Conservation (phyloP, 352 stramenopile genomes). For the Phytopythium vexans region DNA sequence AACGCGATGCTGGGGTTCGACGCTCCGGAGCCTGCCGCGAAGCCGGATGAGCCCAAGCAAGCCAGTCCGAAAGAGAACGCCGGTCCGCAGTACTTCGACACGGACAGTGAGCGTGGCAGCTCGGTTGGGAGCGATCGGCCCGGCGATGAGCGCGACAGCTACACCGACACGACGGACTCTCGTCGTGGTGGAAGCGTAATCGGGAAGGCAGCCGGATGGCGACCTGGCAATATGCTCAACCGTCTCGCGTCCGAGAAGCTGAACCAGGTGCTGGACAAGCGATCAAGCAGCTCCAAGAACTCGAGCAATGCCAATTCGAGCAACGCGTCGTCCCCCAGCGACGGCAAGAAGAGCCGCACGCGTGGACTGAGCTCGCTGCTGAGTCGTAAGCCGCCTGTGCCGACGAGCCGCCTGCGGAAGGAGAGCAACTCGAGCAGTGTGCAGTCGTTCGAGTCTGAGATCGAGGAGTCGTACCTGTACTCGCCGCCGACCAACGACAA, state of each 20-base stretch:
- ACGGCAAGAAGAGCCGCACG: constrained; percentile 23
- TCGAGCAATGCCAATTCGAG: constrained; percentile 10
- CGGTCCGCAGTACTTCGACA: constrained; percentile 42
- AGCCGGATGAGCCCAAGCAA: neutral
- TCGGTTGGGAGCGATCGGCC: constrained; percentile 32
- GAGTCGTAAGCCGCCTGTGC: constrained; percentile 22
- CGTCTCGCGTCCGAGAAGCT: constrained; percentile 18
- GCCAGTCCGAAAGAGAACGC: constrained; percentile 1
- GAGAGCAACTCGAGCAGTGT: constrained; percentile 18
- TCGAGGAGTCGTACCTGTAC: constrained; percentile 31
- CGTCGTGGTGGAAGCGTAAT: constrained; percentile 2
- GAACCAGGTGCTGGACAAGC: constrained; percentile 16
- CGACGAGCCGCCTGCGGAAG: constrained; percentile 6
- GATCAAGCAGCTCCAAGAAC: constrained; percentile 30
- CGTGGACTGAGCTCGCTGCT: constrained; percentile 18
- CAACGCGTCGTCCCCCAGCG: constrained; percentile 27
- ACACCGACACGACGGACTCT: constrained; percentile 13
- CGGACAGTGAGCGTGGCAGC: constrained; percentile 41
- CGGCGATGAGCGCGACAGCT: constrained; percentile 12
- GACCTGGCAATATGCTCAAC: constrained; percentile 37
- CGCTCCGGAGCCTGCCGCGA: neutral
- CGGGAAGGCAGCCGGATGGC: constrained; percentile 32
- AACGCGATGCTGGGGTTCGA: constrained; percentile 10
- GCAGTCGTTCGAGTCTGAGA: constrained; percentile 25
- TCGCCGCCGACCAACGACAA: constrained; percentile 25